Evolutionary conservation across 306 rosid species (phyloP).

Genomic region (Prunus mume): DNA sequence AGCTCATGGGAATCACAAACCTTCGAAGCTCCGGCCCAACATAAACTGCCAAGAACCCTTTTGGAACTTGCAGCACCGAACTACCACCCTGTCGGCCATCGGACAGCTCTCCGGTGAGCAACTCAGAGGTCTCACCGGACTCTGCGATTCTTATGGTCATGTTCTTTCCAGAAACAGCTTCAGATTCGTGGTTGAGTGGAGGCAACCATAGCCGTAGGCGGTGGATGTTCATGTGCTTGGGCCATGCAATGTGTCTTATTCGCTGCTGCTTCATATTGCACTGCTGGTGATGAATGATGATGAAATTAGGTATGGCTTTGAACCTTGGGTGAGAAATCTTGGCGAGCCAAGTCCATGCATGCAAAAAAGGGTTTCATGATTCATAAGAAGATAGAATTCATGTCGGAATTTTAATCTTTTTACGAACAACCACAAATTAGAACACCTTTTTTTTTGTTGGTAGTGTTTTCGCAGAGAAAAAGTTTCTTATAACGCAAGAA

Average conservation of each 20-base stretch:
- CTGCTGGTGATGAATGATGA: not conserved
- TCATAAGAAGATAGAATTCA: not conserved
- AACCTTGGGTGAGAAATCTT: not conserved
- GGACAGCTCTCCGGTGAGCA: constrained; percentile 17
- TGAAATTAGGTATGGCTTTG: not conserved
- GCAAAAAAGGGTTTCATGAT: not conserved
- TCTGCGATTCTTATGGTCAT: not conserved
- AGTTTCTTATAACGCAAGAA: not conserved
- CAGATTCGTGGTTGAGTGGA: not conserved
- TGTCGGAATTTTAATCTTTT: not conserved
- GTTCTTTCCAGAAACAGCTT: not conserved
- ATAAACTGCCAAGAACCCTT: constrained; percentile 49
- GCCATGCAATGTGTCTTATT: constrained; percentile 13
- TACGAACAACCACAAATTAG: not conserved
- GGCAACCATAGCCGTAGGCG: constrained; percentile 7
- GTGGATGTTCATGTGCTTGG: constrained; percentile 8
- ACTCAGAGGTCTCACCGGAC: not conserved
- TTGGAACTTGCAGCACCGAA: constrained; percentile 28
- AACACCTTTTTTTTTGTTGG: not conserved
- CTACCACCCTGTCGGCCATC: not conserved
- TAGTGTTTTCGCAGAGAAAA: constrained; percentile 2
- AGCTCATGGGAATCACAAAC: constrained; percentile 50
- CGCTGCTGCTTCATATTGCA: constrained; percentile 17
- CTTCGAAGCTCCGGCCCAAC: constrained; percentile 45
- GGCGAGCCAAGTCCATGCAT: not conserved